Evolutionary conservation across 768 basidiomycete genomes (phyloP).

Genomic region (Pisolithus marmoratus): DNA sequence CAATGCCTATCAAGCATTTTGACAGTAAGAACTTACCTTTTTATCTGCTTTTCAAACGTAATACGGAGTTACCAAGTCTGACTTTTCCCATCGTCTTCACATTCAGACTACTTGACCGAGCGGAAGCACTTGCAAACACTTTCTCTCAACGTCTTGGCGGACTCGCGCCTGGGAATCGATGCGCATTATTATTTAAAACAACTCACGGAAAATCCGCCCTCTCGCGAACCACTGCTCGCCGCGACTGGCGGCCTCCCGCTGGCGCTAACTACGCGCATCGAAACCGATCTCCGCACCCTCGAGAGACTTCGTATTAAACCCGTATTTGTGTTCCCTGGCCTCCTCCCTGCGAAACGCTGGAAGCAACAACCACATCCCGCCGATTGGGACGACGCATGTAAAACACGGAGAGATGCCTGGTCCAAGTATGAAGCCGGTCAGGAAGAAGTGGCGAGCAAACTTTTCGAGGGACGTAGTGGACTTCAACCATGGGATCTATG

Average conservation of each 20-base stretch:
- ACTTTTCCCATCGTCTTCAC: not conserved
- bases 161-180: slow-evolving; percentile 96
- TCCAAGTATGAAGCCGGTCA: slow-evolving; percentile 86
- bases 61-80: not conserved
- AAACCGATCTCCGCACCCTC: slow-evolving; percentile 83
- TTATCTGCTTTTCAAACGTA: not conserved
- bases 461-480: slow-evolving; percentile 73
- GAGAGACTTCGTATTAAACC: slow-evolving; percentile 94
- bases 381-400: slow-evolving; percentile 61
- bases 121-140: slow-evolving; percentile 84
- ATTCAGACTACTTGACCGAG: slow-evolving; percentile 74
- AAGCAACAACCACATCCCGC: slow-evolving; percentile 50
- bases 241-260: slow-evolving; percentile 94
- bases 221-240: slow-evolving; percentile 87
- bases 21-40: slow-evolving; percentile 47
- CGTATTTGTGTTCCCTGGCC: slow-evolving; percentile 95
- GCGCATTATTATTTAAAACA: slow-evolving; percentile 83
- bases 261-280: slow-evolving; percentile 81
- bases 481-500: slow-evolving; percentile 89
- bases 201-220: slow-evolving; percentile 67
- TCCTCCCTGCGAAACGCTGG: slow-evolving; percentile 70
- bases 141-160: slow-evolving; percentile 73
- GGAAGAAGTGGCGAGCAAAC: slow-evolving; percentile 80
- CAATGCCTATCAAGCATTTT: slow-evolving; percentile 80
- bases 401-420: slow-evolving; percentile 85